These are phyloP conservation scores for Pyrenula aspistea DNA, from an alignment of 495 filamentous ascomycete species.

Conservation along the genomic window DNA sequence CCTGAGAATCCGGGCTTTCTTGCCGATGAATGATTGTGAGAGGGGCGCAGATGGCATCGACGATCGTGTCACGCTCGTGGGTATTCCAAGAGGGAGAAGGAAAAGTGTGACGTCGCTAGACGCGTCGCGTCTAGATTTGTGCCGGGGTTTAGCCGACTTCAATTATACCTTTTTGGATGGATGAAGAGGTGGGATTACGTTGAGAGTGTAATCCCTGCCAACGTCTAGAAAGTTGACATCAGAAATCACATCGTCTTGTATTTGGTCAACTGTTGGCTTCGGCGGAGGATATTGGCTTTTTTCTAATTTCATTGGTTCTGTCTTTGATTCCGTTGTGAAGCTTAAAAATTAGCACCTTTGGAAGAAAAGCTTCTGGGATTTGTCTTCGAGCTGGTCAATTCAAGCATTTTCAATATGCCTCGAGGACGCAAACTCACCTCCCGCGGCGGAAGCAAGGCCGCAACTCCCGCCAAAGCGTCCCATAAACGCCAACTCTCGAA, in stretches of 20 bases:
- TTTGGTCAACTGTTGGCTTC: no score
- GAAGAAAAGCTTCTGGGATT: no score
- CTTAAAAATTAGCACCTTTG: no score
- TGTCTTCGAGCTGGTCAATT: no score
- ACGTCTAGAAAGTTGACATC: no score
- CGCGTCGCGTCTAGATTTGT: not conserved
- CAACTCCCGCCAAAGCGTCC: slow-evolving; percentile 5
- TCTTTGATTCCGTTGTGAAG: no score
- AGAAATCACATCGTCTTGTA: no score
- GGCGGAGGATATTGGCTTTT: no score
- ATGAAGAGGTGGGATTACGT: not conserved
- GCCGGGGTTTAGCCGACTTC: not conserved
- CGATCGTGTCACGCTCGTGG: no score
- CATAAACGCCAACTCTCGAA: slow-evolving; percentile 8
- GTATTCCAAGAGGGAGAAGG: no score
- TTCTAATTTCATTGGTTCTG: no score
- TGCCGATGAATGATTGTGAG: slow-evolving; percentile 30
- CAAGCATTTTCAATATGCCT: not conserved
- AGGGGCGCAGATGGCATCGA: not conserved
- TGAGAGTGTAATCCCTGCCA: not conserved
- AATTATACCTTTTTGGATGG: not conserved
- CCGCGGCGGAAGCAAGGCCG: not conserved
- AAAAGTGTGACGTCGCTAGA: not conserved
- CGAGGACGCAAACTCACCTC: not conserved
- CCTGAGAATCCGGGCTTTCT: slow-evolving; percentile 54